Conservation (phyloP, 306 rosid genomes). For the Cicer chorassanicum region DNA sequence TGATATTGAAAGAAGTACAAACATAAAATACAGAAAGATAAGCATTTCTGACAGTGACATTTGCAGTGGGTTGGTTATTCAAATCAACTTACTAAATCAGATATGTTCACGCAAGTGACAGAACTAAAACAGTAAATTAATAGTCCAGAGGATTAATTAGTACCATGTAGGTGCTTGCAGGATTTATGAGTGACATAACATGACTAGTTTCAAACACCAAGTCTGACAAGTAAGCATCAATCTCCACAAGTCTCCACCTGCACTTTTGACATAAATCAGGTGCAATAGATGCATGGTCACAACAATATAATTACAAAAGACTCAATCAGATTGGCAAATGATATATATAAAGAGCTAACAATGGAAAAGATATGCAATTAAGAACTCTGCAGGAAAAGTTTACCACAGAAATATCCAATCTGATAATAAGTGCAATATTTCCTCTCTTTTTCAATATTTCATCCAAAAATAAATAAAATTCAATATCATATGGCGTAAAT, state of each 20-base stretch:
- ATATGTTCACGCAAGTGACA: slow-evolving; percentile 14
- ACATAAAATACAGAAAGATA: slow-evolving; percentile 4
- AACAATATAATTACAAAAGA: slow-evolving; percentile 16
- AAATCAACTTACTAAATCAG: slow-evolving; percentile 32
- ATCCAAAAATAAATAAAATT: slow-evolving; percentile 28
- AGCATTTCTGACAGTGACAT: slow-evolving; percentile 7
- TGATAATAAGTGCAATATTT: not conserved
- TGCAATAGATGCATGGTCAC: slow-evolving; percentile 15
- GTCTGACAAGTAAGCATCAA: slow-evolving; percentile 76
- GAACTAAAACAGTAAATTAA: slow-evolving; percentile 27
- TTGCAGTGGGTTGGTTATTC: slow-evolving; percentile 12
- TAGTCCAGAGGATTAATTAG: slow-evolving; percentile 29
- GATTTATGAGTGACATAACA: slow-evolving; percentile 86
- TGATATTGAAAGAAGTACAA: slow-evolving; percentile 5
- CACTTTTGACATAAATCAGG: slow-evolving; percentile 14
- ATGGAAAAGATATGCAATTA: not conserved
- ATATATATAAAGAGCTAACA: slow-evolving; percentile 4
- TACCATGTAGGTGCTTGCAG: slow-evolving; percentile 97
- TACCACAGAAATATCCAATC: not conserved
- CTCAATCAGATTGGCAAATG: slow-evolving; percentile 1
- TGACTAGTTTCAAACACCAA: slow-evolving; percentile 73
- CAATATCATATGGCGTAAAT: slow-evolving; percentile 9
- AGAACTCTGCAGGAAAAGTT: not conserved
- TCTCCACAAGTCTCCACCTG: slow-evolving; percentile 92
- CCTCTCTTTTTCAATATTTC: slow-evolving; percentile 7